Evolutionary conservation across 257 asterid genomes (phyloP).

Genomic region (Echium plantagineum): DNA sequence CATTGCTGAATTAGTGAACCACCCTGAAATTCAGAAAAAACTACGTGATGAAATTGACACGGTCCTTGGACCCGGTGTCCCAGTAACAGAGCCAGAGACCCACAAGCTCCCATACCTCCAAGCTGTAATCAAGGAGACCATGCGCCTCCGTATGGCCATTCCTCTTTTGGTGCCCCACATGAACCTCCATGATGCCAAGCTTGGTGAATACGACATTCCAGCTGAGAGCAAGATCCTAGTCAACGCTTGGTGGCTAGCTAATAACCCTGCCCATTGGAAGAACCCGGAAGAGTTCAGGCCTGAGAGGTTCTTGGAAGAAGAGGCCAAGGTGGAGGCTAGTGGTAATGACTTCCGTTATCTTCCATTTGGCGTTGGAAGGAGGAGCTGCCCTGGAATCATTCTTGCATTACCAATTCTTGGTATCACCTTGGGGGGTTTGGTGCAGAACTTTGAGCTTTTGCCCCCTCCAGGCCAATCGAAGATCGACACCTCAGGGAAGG

Average conservation of each 20-base stretch:
- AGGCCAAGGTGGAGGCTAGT: conserved; percentile 28
- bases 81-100: no score
- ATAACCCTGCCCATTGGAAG: conserved; percentile 33
- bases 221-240: conserved; percentile 31
- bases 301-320: conserved; percentile 38
- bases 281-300: conserved; percentile 30
- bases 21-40: no score
- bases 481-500: conserved; percentile 32
- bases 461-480: conserved; percentile 21
- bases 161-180: conserved; percentile 22
- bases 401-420: conserved; percentile 46
- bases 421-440: conserved; percentile 23
- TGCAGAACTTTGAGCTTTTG: conserved; percentile 23
- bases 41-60: no score
- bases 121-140: no score
- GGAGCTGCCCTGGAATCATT: conserved; percentile 48
- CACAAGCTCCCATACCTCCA: no score
- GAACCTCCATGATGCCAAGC: conserved; percentile 40
- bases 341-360: conserved; percentile 38
- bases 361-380: conserved; percentile 42
- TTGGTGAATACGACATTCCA: conserved; percentile 33
- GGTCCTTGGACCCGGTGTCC: no score
- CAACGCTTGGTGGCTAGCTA: conserved; percentile 41
- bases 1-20: no score
- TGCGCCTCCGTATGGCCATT: no score